A percentile compares a stretch with the other conserved stretches of the same genome.
Conservation (phyloP, 768 basidiomycete species). For the Kwoniella europaea region DNA sequence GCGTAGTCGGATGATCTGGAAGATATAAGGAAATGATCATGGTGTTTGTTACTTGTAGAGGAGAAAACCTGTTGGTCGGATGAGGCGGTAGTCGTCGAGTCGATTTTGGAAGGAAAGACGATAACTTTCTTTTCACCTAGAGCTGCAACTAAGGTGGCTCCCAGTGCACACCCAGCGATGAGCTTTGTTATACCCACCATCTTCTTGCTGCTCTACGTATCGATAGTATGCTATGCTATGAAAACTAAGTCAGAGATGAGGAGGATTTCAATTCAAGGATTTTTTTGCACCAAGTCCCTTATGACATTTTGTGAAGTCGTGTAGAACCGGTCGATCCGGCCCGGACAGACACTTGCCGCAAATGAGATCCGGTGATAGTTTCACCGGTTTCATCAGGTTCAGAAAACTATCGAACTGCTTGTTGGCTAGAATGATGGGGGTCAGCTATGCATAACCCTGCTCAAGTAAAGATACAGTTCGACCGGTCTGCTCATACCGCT, state of each 20-base stretch:
- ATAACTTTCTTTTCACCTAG: conserved; percentile 23
- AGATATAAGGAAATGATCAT: conserved; percentile 13
- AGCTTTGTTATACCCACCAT: conserved; percentile 7
- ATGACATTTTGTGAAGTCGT: not conserved
- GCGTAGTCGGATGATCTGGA: conserved; percentile 1
- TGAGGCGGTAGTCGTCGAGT: not conserved
- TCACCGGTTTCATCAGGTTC: not conserved
- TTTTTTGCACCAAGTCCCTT: not conserved
- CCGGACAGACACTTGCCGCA: not conserved
- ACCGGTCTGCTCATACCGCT: not conserved
- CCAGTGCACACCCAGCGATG: not conserved
- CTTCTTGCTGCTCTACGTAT: not conserved
- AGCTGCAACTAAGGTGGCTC: not conserved
- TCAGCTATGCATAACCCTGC: not conserved
- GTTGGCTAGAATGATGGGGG: no score
- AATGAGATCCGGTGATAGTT: not conserved
- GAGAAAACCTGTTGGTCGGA: not conserved
- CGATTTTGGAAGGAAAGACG: conserved; percentile 7
- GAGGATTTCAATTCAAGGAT: not conserved
- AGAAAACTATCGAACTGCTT: no score
- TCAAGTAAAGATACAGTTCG: not conserved
- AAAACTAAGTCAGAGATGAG: not conserved
- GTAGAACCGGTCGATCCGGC: not conserved
- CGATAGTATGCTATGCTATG: not conserved
- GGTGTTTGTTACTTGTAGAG: not conserved